These are phyloP conservation scores for Rutstroemia sydowiana DNA, from an alignment of 2,329 filamentous ascomycete species.

Conservation along the genomic window DNA sequence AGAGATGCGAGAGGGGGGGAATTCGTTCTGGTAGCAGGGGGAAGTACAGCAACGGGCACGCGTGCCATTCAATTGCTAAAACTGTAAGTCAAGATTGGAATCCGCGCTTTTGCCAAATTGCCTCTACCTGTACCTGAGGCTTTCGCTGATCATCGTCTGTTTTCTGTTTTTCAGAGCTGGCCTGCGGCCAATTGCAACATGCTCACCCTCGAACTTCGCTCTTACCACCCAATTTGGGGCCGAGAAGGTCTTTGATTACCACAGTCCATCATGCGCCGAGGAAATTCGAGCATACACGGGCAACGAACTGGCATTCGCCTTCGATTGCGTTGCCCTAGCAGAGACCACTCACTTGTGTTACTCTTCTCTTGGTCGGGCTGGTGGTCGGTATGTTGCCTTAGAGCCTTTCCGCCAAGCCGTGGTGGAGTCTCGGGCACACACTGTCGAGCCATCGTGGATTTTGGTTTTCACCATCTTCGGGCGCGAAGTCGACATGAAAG, in stretches of 20 bases:
- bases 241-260: conserved; percentile 36
- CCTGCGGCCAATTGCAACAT: conserved; percentile 28
- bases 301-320: conserved; percentile 31
- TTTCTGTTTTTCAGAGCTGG: no score
- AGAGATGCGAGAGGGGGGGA: background rate
- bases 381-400: conserved; percentile 22
- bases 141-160: no score
- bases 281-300: conserved; percentile 34
- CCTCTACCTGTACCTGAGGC: no score
- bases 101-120: no score
- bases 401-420: conserved; percentile 9
- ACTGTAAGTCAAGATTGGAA: background rate
- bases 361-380: conserved; percentile 30
- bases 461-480: conserved; percentile 28
- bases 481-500: conserved; percentile 8
- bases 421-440: conserved; percentile 1
- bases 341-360: conserved; percentile 33
- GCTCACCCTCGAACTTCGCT: conserved; percentile 32
- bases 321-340: conserved; percentile 34
- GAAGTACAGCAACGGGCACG: background rate
- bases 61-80: background rate
- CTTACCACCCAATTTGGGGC: conserved; percentile 35
- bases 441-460: conserved; percentile 26
- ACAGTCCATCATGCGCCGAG: conserved; percentile 24
- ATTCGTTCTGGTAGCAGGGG: background rate